Evolutionary conservation across 306 rosid species (phyloP), one percentile per base, ranked within the genome.

Genomic region (Citrullus colocynthis): DNA sequence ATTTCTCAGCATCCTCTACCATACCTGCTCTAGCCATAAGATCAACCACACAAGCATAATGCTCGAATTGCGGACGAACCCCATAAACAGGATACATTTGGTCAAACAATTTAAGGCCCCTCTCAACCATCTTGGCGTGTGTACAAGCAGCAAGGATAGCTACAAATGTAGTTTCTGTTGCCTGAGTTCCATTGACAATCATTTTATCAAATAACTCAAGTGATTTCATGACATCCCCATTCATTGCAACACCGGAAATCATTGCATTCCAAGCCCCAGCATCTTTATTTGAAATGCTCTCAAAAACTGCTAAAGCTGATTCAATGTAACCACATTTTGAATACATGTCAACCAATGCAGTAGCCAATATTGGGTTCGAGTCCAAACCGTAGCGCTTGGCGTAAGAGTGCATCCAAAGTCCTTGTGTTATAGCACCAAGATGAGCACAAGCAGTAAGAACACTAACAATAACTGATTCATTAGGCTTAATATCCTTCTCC

Each of bases 11-110:
- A 79, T 85, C 90, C 82, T 85, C 87, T 51, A 85, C 67, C 97
- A 89, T 84, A 21, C 92, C 92, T 72, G 94, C 88, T 78, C 94
- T 84, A 2, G 90, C 89, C 85, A 88, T 79, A 71, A 91, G 92
- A 80, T 91, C 92, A 78, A 91, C 85, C 67, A 83, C 80, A 58
- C 91, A 87, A 7, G 88, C 85, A 66, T 60, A 63, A 79, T 85
- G 91, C 82, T 85, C 83, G 1, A 56, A 52, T 81, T 54, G 36
- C 2, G 87, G 87, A 58, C 51, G 80, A 16, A 85, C 80, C 62
- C 81, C 62, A 14, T 81, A 79, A 58, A 81, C 32, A 16, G 63
- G 44, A 39, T 64, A 79, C 91, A 91, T 89, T 67, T 84, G 85
- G 59, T 88, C 82, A 81, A 89, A 91, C 75, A 91, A 45, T 75